Percentiles rank a stretch among this genome's conserved stretches.
Conservation (phyloP, 2,329 filamentous ascomycete species). For the Periconia sp. region DNA sequence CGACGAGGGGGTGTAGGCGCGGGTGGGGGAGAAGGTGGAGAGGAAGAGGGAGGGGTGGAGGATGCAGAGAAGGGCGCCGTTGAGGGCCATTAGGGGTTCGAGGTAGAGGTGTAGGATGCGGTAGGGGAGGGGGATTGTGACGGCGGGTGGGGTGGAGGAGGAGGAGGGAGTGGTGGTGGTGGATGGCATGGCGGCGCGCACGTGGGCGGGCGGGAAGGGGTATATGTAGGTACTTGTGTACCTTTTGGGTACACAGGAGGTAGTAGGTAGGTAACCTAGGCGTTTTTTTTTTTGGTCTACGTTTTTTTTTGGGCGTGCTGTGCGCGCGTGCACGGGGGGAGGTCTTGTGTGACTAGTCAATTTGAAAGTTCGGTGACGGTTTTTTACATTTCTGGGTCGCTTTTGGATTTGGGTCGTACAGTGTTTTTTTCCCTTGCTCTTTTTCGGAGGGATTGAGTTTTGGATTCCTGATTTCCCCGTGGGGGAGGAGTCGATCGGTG, state of each 20-base stretch:
- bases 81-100: slow-evolving; percentile 60
- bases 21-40: slow-evolving; percentile 58
- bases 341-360: background rate
- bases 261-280: too few relatives aligned
- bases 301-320: background rate
- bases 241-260: too few relatives aligned
- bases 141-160: background rate
- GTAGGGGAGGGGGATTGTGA: slow-evolving; percentile 59
- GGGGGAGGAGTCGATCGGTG: too few relatives aligned
- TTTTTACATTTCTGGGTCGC: background rate
- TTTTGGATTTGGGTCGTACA: background rate
- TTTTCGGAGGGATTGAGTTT: background rate
- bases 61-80: slow-evolving; percentile 56
- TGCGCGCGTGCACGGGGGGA: background rate
- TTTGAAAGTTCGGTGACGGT: background rate
- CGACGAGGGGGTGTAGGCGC: slow-evolving; percentile 41
- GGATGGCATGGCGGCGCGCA: background rate
- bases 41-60: slow-evolving; percentile 60
- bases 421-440: background rate
- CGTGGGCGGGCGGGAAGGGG: too few relatives aligned
- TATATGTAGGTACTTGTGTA: too few relatives aligned
- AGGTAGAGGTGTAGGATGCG: slow-evolving; percentile 73
- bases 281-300: too few relatives aligned
- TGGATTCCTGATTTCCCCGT: background rate
- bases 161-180: background rate